phyloP scores from a whole-genome alignment of 352 stramenopile species.

The Globisporangium carolinianum region DNA sequence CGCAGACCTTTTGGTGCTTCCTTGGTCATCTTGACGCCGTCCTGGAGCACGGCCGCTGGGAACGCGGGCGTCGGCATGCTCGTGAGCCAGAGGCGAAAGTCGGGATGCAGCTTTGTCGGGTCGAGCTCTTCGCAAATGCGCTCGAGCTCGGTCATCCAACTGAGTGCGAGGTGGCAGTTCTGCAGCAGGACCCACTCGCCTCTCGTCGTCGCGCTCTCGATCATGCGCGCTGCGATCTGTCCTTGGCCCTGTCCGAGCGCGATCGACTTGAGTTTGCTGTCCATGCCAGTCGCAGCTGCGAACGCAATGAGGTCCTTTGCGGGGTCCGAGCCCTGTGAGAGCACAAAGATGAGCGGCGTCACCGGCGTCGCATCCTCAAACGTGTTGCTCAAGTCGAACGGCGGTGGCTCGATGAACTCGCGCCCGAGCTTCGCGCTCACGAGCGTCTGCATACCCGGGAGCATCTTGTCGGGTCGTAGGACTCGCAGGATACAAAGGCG shows the following conservation, averaged over 20 bases:
- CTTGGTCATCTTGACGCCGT: slow-evolving; percentile 96
- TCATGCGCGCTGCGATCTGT: slow-evolving; percentile 85
- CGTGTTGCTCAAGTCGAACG: slow-evolving; percentile 87
- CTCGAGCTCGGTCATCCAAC: slow-evolving; percentile 94
- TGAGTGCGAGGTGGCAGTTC: slow-evolving; percentile 93
- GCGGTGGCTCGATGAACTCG: slow-evolving; percentile 89
- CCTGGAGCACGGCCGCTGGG: slow-evolving; percentile 91
- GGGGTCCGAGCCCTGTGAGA: slow-evolving; percentile 91
- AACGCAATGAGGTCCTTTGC: slow-evolving; percentile 92
- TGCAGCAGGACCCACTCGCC: slow-evolving; percentile 94
- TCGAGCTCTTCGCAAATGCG: slow-evolving; percentile 91
- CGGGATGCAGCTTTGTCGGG: slow-evolving; percentile 72
- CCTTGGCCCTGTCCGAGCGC: slow-evolving; percentile 92
- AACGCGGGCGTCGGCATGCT: slow-evolving; percentile 79
- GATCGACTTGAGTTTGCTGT: slow-evolving; percentile 89
- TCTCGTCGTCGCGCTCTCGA: slow-evolving; percentile 79
- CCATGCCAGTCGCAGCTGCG: slow-evolving; percentile 78
- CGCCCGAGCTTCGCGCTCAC: slow-evolving; percentile 82
- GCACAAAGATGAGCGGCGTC: slow-evolving; percentile 91
- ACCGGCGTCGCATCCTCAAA: slow-evolving; percentile 86
- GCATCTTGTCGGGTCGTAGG: slow-evolving; percentile 80
- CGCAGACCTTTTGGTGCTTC: slow-evolving; percentile 92
- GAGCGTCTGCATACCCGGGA: slow-evolving; percentile 86
- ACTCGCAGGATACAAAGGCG: slow-evolving; percentile 75
- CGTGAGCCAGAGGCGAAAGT: slow-evolving; percentile 95